These are phyloP conservation scores for Wallacemonas sp. DNA, from an alignment of 208 protist genomes.

Conservation along the genomic window DNA sequence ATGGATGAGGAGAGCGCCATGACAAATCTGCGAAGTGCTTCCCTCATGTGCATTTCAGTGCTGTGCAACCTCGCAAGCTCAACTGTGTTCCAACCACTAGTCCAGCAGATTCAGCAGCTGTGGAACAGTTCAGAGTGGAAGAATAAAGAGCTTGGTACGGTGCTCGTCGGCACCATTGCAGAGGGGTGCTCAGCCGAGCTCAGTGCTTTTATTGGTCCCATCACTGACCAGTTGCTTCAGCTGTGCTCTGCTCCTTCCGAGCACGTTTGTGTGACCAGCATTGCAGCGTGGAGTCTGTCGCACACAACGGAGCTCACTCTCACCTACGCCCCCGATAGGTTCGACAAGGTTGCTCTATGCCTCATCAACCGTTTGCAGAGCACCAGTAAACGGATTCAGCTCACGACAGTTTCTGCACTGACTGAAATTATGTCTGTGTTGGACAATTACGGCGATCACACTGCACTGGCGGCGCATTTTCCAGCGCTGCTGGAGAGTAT, in stretches of 20 bases:
- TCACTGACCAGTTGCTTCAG: conserved; percentile 49
- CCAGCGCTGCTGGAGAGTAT: conserved; percentile 33
- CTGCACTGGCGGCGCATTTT: conserved; percentile 24
- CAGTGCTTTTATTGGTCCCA: conserved; percentile 23
- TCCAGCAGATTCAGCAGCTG: conserved; percentile 45
- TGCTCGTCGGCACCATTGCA: conserved; percentile 79
- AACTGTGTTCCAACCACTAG: conserved; percentile 42
- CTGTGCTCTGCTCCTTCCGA: conserved; percentile 47
- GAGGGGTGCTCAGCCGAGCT: conserved; percentile 63
- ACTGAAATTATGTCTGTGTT: conserved; percentile 40
- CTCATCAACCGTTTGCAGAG: conserved; percentile 61
- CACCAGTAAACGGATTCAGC: conserved; percentile 79
- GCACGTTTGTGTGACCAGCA: conserved; percentile 85
- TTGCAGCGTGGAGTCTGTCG: conserved; percentile 82
- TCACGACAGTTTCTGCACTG: conserved; percentile 63
- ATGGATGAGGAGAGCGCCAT: conserved; percentile 70
- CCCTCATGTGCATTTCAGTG: conserved; percentile 70
- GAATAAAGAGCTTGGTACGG: conserved; percentile 66
- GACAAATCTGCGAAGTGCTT: conserved; percentile 70
- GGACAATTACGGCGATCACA: conserved; percentile 34
- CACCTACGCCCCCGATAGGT: conserved; percentile 11
- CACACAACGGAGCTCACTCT: conserved; percentile 58
- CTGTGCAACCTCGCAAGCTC: conserved; percentile 59
- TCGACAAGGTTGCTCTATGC: conserved; percentile 34
- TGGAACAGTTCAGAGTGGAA: conserved; percentile 62